phyloP scores from a whole-genome alignment of 208 protist species.

The Trichomonas tenax region DNA sequence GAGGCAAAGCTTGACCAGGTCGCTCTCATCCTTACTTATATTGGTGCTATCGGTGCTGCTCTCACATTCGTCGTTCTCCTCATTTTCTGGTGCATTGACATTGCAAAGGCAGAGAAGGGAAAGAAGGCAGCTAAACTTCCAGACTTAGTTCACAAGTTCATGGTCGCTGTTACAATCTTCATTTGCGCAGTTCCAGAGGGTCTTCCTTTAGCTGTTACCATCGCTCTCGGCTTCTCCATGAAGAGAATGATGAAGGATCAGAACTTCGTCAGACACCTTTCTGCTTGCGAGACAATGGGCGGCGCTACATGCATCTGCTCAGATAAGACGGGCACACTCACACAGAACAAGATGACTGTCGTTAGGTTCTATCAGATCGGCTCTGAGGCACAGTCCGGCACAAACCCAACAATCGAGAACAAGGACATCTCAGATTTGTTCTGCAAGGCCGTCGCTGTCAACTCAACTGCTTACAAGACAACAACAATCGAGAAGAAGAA shows the following conservation, averaged over 20 bases:
- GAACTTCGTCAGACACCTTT: slow-evolving; percentile 11
- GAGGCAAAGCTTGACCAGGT: slow-evolving; percentile 22
- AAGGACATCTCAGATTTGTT: background rate
- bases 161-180: slow-evolving; percentile 62
- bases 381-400: background rate
- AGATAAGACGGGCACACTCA: slow-evolving; percentile 79
- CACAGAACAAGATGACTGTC: slow-evolving; percentile 29
- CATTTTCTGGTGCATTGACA: background rate
- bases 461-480: background rate
- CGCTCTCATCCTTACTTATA: background rate
- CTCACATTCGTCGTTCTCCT: slow-evolving; percentile 25
- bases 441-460: background rate
- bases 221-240: slow-evolving; percentile 63
- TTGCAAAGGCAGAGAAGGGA: background rate
- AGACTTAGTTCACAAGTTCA: slow-evolving; percentile 37
- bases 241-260: slow-evolving; percentile 16
- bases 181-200: slow-evolving; percentile 88
- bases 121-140: background rate
- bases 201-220: slow-evolving; percentile 83
- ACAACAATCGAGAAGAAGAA: background rate
- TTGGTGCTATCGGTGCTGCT: slow-evolving; percentile 21
- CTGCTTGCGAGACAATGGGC: slow-evolving; percentile 56
- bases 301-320: slow-evolving; percentile 81
- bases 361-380: slow-evolving; percentile 17
- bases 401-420: background rate